A percentile compares a stretch with the other conserved stretches of the same genome.
Conservation (phyloP, 257 asterid genomes). For the Marsdenia floribunda region DNA sequence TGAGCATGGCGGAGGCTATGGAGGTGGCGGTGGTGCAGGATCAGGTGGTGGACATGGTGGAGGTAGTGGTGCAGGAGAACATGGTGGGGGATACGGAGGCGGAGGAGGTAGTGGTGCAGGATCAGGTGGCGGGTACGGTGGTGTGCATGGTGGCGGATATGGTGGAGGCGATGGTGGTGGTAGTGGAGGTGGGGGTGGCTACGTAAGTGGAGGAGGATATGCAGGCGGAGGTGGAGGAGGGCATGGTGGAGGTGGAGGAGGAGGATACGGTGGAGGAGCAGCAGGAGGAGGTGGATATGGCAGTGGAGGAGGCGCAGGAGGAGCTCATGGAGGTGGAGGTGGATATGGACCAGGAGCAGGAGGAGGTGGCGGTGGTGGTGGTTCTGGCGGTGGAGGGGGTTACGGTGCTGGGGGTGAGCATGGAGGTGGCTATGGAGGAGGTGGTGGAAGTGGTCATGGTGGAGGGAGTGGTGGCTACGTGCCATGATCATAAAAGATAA, state of each 20-base stretch:
- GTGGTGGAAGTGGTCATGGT: constrained; percentile 24
- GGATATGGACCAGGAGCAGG: constrained; percentile 28
- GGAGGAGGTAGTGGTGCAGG: constrained; percentile 39
- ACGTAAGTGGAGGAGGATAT: constrained; percentile 20
- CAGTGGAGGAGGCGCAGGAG: constrained; percentile 24
- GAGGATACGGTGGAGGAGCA: constrained; percentile 1
- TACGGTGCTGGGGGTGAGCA: constrained; percentile 12
- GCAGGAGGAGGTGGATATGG: constrained; percentile 22
- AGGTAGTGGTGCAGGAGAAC: constrained; percentile 28
- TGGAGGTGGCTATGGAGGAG: constrained; percentile 20
- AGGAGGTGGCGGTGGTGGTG: constrained; percentile 27
- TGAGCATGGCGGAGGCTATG: constrained; percentile 21
- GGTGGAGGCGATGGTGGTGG: constrained; percentile 28
- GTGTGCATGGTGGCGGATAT: constrained; percentile 35
- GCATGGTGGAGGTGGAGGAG: constrained; percentile 25
- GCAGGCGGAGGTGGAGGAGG: constrained; percentile 13
- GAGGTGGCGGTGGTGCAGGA: constrained; percentile 22
- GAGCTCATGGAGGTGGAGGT: constrained; percentile 26
- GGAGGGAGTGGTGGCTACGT: constrained; percentile 26
- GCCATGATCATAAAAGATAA: constrained; percentile 13
- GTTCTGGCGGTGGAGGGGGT: constrained; percentile 16
- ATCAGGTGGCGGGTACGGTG: constrained; percentile 29
- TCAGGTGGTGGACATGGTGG: constrained; percentile 34
- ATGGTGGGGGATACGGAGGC: constrained; percentile 29
- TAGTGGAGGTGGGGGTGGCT: constrained; percentile 37